Percentiles rank a stretch among this genome's conserved stretches.
Evolutionary conservation across 768 basidiomycete genomes (phyloP).

Genomic region (Wakefieldia striispora): DNA sequence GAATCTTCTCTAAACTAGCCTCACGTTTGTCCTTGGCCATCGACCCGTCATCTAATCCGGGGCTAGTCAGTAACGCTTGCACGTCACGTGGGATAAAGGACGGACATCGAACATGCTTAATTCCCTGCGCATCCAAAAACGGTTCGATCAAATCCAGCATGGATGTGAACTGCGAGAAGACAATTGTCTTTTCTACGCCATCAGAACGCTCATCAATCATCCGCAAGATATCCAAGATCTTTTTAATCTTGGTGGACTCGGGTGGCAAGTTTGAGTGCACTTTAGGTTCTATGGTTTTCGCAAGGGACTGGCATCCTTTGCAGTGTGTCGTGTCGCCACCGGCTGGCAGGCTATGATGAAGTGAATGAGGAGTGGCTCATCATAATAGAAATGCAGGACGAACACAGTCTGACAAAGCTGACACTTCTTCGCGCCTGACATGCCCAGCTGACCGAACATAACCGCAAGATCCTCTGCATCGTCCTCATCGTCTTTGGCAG

Average conservation of each 20-base stretch:
- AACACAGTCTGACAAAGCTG: constrained; percentile 74
- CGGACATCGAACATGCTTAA: constrained; percentile 80
- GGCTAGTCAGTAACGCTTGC: constrained; percentile 4
- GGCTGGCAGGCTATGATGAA: constrained; percentile 12
- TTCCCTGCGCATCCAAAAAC: constrained; percentile 65
- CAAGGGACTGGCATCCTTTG: constrained; percentile 54
- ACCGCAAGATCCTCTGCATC: constrained; percentile 75
- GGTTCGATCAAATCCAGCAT: constrained; percentile 86
- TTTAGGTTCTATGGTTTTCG: constrained; percentile 40
- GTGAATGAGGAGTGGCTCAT: constrained; percentile 1
- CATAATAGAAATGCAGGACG: constrained; percentile 25
- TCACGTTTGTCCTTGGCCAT: constrained; percentile 81
- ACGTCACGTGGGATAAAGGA: not conserved
- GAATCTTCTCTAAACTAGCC: constrained; percentile 70
- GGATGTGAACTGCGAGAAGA: constrained; percentile 91
- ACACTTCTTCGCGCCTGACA: constrained; percentile 62
- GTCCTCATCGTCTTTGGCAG: constrained; percentile 48
- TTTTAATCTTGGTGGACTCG: constrained; percentile 83
- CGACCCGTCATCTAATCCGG: constrained; percentile 74
- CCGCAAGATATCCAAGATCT: constrained; percentile 69
- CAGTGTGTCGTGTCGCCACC: constrained; percentile 46
- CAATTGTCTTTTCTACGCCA: constrained; percentile 84
- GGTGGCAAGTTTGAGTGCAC: constrained; percentile 47
- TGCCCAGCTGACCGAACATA: constrained; percentile 67
- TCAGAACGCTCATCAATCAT: constrained; percentile 59